Evolutionary conservation across 1,139 yeast genomes (phyloP).

Genomic region (Suhomyces wounanorum): DNA sequence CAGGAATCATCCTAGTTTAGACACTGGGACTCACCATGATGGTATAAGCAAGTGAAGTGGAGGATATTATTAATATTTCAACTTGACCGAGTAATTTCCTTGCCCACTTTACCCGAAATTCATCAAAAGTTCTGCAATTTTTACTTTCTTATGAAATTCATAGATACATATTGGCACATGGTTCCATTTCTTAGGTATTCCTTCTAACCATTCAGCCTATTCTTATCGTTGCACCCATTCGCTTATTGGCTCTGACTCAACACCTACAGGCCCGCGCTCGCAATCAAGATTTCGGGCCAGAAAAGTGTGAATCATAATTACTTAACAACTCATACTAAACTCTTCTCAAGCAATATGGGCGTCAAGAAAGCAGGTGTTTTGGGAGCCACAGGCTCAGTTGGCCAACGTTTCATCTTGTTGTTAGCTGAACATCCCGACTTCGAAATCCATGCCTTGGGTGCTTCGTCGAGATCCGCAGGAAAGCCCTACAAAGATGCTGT

Average conservation of each 20-base stretch:
- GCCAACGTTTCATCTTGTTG: slow-evolving; percentile 89
- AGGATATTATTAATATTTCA: no score
- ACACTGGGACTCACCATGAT: no score
- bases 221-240: not conserved
- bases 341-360: slow-evolving; percentile 8
- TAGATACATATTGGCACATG: no score
- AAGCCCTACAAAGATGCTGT: slow-evolving; percentile 82
- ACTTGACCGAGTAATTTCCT: no score
- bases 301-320: slow-evolving; percentile 10
- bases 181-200: no score
- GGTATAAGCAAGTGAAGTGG: no score
- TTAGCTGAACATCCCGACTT: slow-evolving; percentile 89
- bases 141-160: no score
- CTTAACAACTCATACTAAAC: not conserved
- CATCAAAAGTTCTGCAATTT: no score
- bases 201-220: no score
- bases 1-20: no score
- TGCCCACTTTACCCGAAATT: no score
- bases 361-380: slow-evolving; percentile 76
- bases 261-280: slow-evolving; percentile 5
- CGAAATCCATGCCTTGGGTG: slow-evolving; percentile 83
- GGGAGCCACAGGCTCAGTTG: slow-evolving; percentile 98
- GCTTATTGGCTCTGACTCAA: slow-evolving; percentile 1
- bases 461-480: slow-evolving; percentile 93
- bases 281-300: slow-evolving; percentile 12